Evolutionary conservation across 1,139 yeast genomes (phyloP).

Genomic region (Magnusiomyces paraingens): DNA sequence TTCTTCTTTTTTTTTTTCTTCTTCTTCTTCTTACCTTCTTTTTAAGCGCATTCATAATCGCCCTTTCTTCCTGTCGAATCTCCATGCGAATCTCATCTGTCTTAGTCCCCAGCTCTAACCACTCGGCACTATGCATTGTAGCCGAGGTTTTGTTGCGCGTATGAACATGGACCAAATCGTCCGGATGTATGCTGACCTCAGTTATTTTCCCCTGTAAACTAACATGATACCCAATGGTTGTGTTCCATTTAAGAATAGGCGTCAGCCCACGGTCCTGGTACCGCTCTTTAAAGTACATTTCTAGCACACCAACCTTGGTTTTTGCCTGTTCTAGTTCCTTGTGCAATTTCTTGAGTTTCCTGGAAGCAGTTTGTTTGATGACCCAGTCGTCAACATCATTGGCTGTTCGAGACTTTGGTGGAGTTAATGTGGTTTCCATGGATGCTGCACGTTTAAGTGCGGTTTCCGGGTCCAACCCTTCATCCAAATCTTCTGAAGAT

Average conservation of each 20-base stretch:
- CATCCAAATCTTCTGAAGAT: slow-evolving; percentile 6
- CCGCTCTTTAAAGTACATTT: neutral
- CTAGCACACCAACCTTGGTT: neutral
- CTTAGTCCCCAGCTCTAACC: slow-evolving; percentile 29
- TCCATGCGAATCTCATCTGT: slow-evolving; percentile 24
- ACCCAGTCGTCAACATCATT: slow-evolving; percentile 14
- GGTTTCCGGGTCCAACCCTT: slow-evolving; percentile 1
- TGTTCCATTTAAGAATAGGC: slow-evolving; percentile 32
- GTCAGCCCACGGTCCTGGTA: slow-evolving; percentile 17
- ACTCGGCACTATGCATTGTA: slow-evolving; percentile 22
- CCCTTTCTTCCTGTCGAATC: slow-evolving; percentile 17
- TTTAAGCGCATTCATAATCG: slow-evolving; percentile 11
- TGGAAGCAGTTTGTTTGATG: slow-evolving; percentile 23
- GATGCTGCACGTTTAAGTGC: neutral
- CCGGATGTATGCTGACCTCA: slow-evolving; percentile 12
- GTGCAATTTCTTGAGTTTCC: slow-evolving; percentile 23
- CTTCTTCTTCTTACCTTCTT: slow-evolving; percentile 10
- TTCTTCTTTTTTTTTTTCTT: slow-evolving; percentile 6
- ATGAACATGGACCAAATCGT: slow-evolving; percentile 20
- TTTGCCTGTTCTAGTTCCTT: slow-evolving; percentile 2
- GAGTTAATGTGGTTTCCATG: neutral
- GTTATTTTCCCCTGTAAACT: slow-evolving; percentile 19
- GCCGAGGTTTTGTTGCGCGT: slow-evolving; percentile 25
- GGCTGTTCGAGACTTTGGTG: neutral
- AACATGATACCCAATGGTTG: slow-evolving; percentile 30